Base-by-base conservation (phyloP, 192 early-diverging fungal species). In the Coemansia sp. region DNA sequence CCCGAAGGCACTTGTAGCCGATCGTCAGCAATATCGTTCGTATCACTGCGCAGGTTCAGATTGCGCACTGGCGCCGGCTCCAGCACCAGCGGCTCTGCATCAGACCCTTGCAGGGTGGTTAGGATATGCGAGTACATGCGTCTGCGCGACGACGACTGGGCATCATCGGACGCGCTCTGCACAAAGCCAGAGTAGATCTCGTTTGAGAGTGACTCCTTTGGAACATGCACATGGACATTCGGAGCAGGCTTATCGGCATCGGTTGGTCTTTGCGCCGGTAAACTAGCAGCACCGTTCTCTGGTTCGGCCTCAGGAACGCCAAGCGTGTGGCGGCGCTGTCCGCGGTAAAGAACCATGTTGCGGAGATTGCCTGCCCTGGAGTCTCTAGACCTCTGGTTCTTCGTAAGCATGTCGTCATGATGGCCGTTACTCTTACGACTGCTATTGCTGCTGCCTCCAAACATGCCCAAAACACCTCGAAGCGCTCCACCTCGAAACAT, bases 81-180 rank as follows among this genome's bases (percentile, higher is more conserved):
- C 30, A 33, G 27, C 30, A 17, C 52, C 17, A 33, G 5, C 9
- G 30, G 30, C 29, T 54, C n/a, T 30, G 29, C 52, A 33, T 54
- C 52, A 2, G 52, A 23, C n/a, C 55, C 48, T 15, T 65, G 65
- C 57, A 78, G 59, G 28, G 69, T 62, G 23, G 37, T 33, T 34
- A 72, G 40, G 13, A 68, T 52, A 44, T 78, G 57, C 8, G 75
- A 48, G 47, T 78, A 78, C 56, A 78, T 67, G 44, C 69, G 75
- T 10, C 56, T 52, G 52, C 64, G 65, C 2, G 65, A 63, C 14
- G 75, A 67, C 33, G 69, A 78, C 58, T 52, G 65, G 6, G 64
- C 61, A 14, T 58, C 37, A 11, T 65, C 62, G n/a, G 50, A 40
- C 3, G 75, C 59, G 27, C 33, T 61, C 29, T 57, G 55, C 20